Evolutionary conservation across 2,329 filamentous ascomycete genomes (phyloP).

Genomic region (Grosmannia penicillata): DNA sequence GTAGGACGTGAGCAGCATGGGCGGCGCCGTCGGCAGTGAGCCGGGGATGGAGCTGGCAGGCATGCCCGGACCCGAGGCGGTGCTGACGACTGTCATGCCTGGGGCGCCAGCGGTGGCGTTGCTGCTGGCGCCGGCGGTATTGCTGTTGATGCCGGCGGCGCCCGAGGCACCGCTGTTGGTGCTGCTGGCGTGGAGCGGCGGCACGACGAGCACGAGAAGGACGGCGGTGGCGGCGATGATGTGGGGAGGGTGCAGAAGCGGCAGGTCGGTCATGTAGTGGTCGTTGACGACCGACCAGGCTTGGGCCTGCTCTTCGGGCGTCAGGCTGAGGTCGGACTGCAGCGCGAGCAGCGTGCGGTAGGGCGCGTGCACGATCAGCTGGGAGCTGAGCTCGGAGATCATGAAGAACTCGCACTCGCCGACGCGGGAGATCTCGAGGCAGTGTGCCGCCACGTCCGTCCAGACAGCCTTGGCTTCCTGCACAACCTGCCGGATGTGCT

Average conservation of each 20-base stretch:
- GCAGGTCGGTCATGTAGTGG: conserved; percentile 84
- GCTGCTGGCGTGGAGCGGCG: conserved; percentile 32
- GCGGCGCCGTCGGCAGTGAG: not conserved
- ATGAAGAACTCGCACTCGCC: conserved; percentile 90
- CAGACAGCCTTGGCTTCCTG: conserved; percentile 75
- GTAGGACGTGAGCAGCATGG: not conserved
- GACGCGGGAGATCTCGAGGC: conserved; percentile 65
- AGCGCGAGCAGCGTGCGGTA: conserved; percentile 68
- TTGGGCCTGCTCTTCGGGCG: conserved; percentile 63
- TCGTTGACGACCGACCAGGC: conserved; percentile 82
- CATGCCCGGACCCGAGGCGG: not conserved
- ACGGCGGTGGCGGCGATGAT: conserved; percentile 77
- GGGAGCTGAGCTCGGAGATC: conserved; percentile 81
- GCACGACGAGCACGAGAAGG: conserved; percentile 68
- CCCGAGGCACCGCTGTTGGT: conserved; percentile 4
- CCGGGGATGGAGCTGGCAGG: not conserved
- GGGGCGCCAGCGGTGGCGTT: not conserved
- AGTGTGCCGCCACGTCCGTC: conserved; percentile 50
- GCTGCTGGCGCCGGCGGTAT: not conserved
- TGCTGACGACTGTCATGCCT: not conserved
- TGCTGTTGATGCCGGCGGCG: conserved; percentile 9
- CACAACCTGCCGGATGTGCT: conserved; percentile 85
- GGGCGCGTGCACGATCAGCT: conserved; percentile 81
- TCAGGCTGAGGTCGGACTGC: conserved; percentile 53
- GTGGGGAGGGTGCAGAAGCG: conserved; percentile 73